These are phyloP conservation scores for Suaeda aralocaspica DNA, from an alignment of 148 eudicot species.

Conservation along the genomic window DNA sequence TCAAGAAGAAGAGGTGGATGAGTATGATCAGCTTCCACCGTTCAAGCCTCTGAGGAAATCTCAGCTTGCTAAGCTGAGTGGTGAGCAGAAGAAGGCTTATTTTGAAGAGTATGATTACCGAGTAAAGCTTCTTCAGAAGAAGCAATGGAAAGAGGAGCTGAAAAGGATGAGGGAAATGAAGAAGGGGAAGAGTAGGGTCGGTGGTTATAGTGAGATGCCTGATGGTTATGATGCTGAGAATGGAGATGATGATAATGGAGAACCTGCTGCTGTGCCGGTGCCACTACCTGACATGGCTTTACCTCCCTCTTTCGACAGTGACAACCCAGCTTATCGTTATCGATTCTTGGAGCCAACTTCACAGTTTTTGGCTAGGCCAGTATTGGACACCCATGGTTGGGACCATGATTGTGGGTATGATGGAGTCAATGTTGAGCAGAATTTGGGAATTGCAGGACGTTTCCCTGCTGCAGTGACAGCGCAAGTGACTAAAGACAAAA, in stretches of 20 bases:
- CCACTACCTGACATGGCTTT: conserved; percentile 90
- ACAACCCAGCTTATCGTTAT: conserved; percentile 78
- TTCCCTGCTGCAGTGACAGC: conserved; percentile 62
- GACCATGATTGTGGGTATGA: conserved; percentile 99
- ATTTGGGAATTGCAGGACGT: conserved; percentile 53
- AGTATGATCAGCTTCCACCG: conserved; percentile 96
- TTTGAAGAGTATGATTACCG: conserved; percentile 91
- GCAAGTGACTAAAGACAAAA: conserved; percentile 83
- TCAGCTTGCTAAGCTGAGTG: conserved; percentile 67
- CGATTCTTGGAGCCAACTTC: conserved; percentile 90
- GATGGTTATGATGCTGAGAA: conserved; percentile 50
- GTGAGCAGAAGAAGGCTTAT: conserved; percentile 79
- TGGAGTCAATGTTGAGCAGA: conserved; percentile 86
- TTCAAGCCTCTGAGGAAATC: conserved; percentile 79
- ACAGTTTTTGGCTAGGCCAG: conserved; percentile 83
- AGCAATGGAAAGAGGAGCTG: conserved; percentile 90
- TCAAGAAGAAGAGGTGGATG: conserved; percentile 75
- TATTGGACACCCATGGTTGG: conserved; percentile 92
- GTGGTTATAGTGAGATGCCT: conserved; percentile 35
- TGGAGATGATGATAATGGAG: conserved; percentile 22
- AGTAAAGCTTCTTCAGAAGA: conserved; percentile 88
- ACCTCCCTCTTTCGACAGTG: conserved; percentile 85
- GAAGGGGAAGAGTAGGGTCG: no score
- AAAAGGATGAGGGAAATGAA: conserved; percentile 72
- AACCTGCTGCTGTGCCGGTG: no score